These are phyloP conservation scores for Tilletia setariae DNA, from an alignment of 1,284 basidiomycete genomes.

Conservation along the genomic window DNA sequence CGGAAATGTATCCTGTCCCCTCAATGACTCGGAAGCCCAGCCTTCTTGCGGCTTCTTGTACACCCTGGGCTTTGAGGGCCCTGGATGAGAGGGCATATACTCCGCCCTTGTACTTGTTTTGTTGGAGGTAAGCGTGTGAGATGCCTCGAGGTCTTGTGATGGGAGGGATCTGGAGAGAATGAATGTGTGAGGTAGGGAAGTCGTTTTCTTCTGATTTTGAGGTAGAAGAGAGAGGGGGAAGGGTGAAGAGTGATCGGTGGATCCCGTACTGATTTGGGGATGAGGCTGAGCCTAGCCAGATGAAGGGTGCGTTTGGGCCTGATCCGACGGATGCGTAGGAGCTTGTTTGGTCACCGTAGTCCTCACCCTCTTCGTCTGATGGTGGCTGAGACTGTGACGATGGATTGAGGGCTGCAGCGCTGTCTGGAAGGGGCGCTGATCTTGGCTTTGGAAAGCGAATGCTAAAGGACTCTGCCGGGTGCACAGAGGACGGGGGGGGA, in stretches of 20 bases:
- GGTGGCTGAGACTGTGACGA: neutral
- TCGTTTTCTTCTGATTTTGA: neutral
- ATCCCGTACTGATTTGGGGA: neutral
- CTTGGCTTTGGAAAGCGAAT: neutral
- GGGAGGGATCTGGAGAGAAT: neutral
- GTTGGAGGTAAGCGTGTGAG: neutral
- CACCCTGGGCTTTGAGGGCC: neutral
- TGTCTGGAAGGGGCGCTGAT: neutral
- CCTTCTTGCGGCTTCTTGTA: neutral
- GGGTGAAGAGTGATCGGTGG: constrained; percentile 12
- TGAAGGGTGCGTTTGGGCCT: constrained; percentile 7
- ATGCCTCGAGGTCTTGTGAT: neutral
- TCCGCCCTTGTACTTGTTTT: neutral
- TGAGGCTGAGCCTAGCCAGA: neutral
- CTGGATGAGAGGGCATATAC: neutral
- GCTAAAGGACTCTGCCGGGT: neutral
- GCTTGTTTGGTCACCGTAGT: neutral
- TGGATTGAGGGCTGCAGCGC: neutral
- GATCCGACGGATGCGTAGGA: constrained; percentile 4
- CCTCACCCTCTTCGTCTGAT: neutral
- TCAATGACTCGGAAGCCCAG: constrained; percentile 2
- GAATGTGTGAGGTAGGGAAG: neutral
- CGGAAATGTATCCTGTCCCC: neutral
- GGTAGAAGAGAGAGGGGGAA: neutral
- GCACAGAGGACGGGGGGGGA: neutral